A percentile compares a stretch with the other conserved stretches of the same genome.
These are phyloP conservation scores for Jasminum sambac DNA, from an alignment of 257 asterid species.

Conservation along the genomic window DNA sequence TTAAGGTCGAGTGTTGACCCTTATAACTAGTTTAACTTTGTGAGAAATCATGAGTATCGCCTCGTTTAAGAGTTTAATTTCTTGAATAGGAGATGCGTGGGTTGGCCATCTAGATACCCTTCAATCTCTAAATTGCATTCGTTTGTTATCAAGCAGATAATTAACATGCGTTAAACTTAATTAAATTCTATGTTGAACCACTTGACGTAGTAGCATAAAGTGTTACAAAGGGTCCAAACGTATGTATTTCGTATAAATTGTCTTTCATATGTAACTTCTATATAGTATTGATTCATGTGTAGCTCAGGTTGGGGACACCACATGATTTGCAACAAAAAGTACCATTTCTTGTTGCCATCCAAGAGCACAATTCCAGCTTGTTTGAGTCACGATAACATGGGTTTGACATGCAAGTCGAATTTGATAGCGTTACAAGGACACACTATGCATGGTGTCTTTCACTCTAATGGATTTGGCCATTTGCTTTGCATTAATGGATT, in stretches of 20 bases:
- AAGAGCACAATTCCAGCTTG: constrained; percentile 42
- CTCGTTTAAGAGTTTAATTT: not conserved
- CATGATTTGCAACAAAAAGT: constrained; percentile 88
- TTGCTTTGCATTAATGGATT: constrained; percentile 79
- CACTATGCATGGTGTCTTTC: constrained; percentile 85
- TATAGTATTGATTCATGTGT: constrained; percentile 25
- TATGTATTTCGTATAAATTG: not conserved
- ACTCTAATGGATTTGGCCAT: constrained; percentile 94
- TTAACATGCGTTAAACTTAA: not conserved
- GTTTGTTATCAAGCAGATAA: not conserved
- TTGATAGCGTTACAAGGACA: constrained; percentile 69
- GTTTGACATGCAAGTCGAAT: constrained; percentile 42
- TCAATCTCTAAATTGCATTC: not conserved
- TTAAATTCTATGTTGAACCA: not conserved
- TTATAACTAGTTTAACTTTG: not conserved
- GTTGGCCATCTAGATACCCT: not conserved
- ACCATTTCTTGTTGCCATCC: constrained; percentile 84
- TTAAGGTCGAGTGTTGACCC: not conserved
- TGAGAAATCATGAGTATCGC: not conserved
- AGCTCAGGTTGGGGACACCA: constrained; percentile 94
- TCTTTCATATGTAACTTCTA: not conserved
- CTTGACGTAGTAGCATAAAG: not conserved
- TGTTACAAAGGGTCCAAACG: not conserved
- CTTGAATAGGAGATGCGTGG: not conserved
- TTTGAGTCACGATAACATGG: constrained; percentile 18